Conservation (phyloP, 805 yeast genomes). For the Jamesozyma gamospora region DNA sequence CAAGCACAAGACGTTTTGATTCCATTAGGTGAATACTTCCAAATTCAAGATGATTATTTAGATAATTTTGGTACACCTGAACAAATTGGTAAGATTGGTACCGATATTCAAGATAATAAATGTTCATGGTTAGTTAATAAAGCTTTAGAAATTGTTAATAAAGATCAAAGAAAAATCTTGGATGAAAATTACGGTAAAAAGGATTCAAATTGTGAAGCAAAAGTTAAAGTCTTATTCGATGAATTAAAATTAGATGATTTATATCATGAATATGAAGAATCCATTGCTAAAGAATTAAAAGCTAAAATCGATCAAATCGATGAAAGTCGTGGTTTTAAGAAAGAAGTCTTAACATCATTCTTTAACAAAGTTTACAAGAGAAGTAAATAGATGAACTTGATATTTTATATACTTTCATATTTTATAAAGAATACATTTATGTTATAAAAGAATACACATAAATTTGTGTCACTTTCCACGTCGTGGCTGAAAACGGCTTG, state of each 20-base stretch:
- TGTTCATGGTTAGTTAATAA: slow-evolving; percentile 96
- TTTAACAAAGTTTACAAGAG: slow-evolving; percentile 90
- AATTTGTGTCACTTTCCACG: too few relatives aligned
- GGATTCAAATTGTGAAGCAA: slow-evolving; percentile 54
- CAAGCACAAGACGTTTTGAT: slow-evolving; percentile 83
- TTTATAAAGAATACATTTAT: too few relatives aligned
- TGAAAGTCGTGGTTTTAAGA: slow-evolving; percentile 89
- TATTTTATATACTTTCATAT: background rate
- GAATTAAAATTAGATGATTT: slow-evolving; percentile 62
- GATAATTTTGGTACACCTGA: slow-evolving; percentile 97
- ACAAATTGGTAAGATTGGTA: slow-evolving; percentile 96
- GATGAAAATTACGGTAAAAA: slow-evolving; percentile 89
- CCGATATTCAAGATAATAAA: slow-evolving; percentile 96
- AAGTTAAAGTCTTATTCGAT: slow-evolving; percentile 50
- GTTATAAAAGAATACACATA: too few relatives aligned
- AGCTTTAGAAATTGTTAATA: slow-evolving; percentile 62
- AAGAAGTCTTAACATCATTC: slow-evolving; percentile 74
- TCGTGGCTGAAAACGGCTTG: too few relatives aligned
- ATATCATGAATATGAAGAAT: slow-evolving; percentile 78
- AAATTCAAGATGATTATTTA: slow-evolving; percentile 93
- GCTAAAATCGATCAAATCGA: slow-evolving; percentile 61
- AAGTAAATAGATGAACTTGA: slow-evolving; percentile 45
- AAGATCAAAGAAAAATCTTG: slow-evolving; percentile 72
- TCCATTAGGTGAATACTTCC: slow-evolving; percentile 97
- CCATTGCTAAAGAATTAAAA: slow-evolving; percentile 53